phyloP scores from a whole-genome alignment of 2,329 filamentous ascomycete genomes.

The Colletotrichum paranaense region DNA sequence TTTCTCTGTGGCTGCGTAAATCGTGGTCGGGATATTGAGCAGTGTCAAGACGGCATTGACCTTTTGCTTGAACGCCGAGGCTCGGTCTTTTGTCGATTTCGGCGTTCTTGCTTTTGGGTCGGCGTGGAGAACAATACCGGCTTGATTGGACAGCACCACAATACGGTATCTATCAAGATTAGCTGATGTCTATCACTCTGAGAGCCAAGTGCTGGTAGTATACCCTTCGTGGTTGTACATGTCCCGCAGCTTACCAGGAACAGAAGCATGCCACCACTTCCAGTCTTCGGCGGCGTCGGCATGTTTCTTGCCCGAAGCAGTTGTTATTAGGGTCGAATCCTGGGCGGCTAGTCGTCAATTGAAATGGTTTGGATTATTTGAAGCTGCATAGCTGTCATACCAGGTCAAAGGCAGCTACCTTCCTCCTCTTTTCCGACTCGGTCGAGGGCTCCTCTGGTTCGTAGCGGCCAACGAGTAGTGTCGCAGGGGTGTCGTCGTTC shows the following conservation, averaged over 20 bases:
- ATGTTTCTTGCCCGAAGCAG: constrained; percentile 84
- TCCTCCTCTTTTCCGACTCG: constrained; percentile 55
- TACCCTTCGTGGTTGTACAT: constrained; percentile 77
- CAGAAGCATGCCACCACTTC: constrained; percentile 89
- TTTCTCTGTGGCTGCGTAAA: constrained; percentile 88
- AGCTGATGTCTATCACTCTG: not conserved
- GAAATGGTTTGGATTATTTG: not conserved
- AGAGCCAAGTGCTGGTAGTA: constrained; percentile 19
- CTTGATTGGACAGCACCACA: constrained; percentile 90
- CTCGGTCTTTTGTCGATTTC: constrained; percentile 71
- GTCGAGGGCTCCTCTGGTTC: constrained; percentile 54
- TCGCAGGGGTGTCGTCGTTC: constrained; percentile 58
- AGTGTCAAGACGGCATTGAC: constrained; percentile 75
- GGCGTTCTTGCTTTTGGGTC: constrained; percentile 74
- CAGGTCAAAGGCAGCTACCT: constrained; percentile 79
- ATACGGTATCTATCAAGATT: constrained; percentile 72
- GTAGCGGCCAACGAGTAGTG: constrained; percentile 82
- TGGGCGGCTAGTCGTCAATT: constrained; percentile 44
- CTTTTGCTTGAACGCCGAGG: constrained; percentile 87
- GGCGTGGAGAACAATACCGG: constrained; percentile 78
- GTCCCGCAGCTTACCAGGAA: constrained; percentile 74
- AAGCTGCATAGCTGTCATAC: constrained; percentile 46
- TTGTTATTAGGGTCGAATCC: constrained; percentile 89
- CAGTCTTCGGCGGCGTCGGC: constrained; percentile 79
- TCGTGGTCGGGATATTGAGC: constrained; percentile 78